Evolutionary conservation across 2,329 filamentous ascomycete species (phyloP), one percentile per base, ranked within the genome.

Genomic region (Aureobasidium musti): DNA sequence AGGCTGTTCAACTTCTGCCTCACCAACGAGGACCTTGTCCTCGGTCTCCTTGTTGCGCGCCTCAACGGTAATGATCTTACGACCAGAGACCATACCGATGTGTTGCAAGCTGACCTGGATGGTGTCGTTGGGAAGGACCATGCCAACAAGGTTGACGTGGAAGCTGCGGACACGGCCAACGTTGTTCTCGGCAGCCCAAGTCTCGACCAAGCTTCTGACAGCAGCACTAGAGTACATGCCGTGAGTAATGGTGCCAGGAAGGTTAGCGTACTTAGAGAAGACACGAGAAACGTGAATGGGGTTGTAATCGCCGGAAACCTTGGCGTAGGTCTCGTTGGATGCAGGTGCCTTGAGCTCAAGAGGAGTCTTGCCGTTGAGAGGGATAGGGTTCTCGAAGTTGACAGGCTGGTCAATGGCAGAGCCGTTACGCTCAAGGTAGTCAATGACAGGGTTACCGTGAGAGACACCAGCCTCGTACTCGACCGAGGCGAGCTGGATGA

Each of bases 51-150:
- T 90, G 82, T 97, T 98, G 83, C 87, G 92, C 63, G 92, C 93
- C 80, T 98, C 95, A 60, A 99, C 92, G 83, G 97, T 98, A 84
- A 99, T 95, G 80, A 98, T 98, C 87, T 98, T 99, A 79, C 95
- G 93, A 75, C 95, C 95, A 74, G 91, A 89, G 68, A 99, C 91
- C 95, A 99, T 99, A 75, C 94, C 95, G 37, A 96, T 89, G 76
- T 99, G 95, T 82, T 97, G 91, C 63, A 99, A 86, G 81, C 92
- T 96, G 74, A 99, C 94, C 71, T 96, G 87, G 70, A 99, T 90
- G 69, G 94, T 90, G 75, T 99, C 96, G 72, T 98, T 96, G 65
- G 95, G 95, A 68, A 99, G 84, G 13, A 99, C 96, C 95, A 99
- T 99, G 71, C 95, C 95, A n/a, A 97, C 93, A 59, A 99, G 86